Evolutionary conservation across 495 filamentous ascomycete genomes (phyloP), one percentile per base, ranked within the genome.

Genomic region (Penicillium macrosclerotiorum): DNA sequence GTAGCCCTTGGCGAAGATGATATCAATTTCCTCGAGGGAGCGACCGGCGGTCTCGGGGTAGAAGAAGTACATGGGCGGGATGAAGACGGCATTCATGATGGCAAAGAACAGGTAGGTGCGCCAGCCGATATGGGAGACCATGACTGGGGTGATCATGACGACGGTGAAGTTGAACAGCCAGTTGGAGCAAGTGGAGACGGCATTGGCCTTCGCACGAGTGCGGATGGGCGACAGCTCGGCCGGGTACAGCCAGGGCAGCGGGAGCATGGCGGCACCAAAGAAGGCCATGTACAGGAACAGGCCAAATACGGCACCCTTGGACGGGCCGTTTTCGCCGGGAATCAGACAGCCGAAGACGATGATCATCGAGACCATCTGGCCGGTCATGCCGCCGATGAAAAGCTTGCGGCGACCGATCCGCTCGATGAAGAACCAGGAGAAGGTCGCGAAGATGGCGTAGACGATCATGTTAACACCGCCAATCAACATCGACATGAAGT

Each of bases 371-470:
- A 83, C 54, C 37, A 74, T 76, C 60, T 90, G 87, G 0, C 86
- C 82, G 14, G 84, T 51, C 9, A 83, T 83, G n/a, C 88, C 88
- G 24, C 72, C 73, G 4, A 91, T 67, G 67, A 89, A 89, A 17
- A 91, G 71, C 63, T 87, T 86, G 18, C 88, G 78, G 11, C 87
- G 79, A 34, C 88, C 88, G 24, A 84, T 80, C 23, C 80, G 78
- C 69, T 92, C 88, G 42, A 92, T 86, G 57, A 87, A 79, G 74
- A 90, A 92, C 89, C 88, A 92, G 5, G 86, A 90, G 32, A 82
- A 77, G 0, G 85, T 90, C 69, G 85, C 51, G 49, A 86, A 89
- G 59, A 89, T 81, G 27, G 84, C 73, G 59, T 94, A 92, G 9
- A 91, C 80, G 31, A 91, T 76, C 85, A 90, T 90, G 72, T 90